phyloP scores from a whole-genome alignment of 805 yeast species.

The Spathaspora hagerdaliae region DNA sequence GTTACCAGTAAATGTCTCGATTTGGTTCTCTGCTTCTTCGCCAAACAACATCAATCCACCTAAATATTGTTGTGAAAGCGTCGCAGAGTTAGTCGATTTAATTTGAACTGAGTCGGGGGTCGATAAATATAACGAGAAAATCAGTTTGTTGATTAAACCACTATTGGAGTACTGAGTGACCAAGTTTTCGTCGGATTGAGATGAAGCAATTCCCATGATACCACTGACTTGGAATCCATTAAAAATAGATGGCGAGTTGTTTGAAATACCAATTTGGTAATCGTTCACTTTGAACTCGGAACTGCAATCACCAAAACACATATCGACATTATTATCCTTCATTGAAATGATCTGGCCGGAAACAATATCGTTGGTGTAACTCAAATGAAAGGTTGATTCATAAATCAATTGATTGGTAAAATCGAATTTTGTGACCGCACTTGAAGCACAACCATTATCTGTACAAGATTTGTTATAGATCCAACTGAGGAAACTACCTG shows the following conservation, averaged over 20 bases:
- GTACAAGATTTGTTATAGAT: conserved; percentile 51
- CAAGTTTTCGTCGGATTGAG: conserved; percentile 36
- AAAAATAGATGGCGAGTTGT: conserved; percentile 50
- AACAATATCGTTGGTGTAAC: conserved; percentile 53
- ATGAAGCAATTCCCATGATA: conserved; percentile 54
- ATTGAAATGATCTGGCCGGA: conserved; percentile 42
- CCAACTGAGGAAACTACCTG: conserved; percentile 66
- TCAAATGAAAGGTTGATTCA: conserved; percentile 39
- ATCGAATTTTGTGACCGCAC: conserved; percentile 22
- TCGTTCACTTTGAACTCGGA: conserved; percentile 27
- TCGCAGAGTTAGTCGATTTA: neutral
- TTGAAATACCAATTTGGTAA: conserved; percentile 53
- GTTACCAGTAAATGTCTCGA: conserved; percentile 9
- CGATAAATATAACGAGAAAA: conserved; percentile 32
- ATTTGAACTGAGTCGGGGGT: conserved; percentile 9
- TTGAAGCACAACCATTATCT: conserved; percentile 35
- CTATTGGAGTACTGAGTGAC: conserved; percentile 35
- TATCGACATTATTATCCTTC: conserved; percentile 23
- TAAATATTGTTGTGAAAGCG: conserved; percentile 3
- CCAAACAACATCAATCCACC: conserved; percentile 28
- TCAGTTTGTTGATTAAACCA: conserved; percentile 28
- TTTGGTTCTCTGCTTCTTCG: conserved; percentile 11
- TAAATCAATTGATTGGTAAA: conserved; percentile 11
- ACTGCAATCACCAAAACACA: conserved; percentile 24
- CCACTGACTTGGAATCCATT: conserved; percentile 53